phyloP scores from a whole-genome alignment of 495 filamentous ascomycete species.

The Mytilinidion resinicola region DNA sequence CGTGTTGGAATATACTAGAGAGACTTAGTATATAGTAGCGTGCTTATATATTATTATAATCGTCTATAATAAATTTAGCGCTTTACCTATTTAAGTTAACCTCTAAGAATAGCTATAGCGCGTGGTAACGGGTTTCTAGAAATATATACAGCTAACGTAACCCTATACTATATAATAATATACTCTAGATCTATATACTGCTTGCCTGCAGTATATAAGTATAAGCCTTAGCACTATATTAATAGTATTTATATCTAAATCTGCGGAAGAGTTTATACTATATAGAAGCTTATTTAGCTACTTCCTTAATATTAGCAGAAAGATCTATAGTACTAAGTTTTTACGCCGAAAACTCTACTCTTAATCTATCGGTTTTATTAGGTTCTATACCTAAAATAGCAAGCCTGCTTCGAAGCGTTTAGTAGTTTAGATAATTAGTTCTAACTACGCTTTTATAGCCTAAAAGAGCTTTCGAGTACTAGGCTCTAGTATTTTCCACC shows the following conservation, averaged over 20 bases:
- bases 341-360: conserved; percentile 5
- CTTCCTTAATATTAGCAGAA: not conserved
- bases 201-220: not conserved
- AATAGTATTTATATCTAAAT: not conserved
- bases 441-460: conserved; percentile 7
- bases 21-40: not conserved
- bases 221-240: not conserved
- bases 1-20: not conserved
- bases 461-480: conserved; percentile 9
- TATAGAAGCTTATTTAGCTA: not conserved
- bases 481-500: conserved; percentile 8
- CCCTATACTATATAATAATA: not conserved
- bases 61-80: not conserved
- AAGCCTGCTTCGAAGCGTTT: conserved; percentile 6
- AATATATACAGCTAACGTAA: not conserved
- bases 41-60: not conserved
- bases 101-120: not conserved
- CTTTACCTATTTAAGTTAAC: not conserved
- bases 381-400: conserved; percentile 4
- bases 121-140: not conserved
- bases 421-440: conserved; percentile 4
- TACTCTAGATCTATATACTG: not conserved
- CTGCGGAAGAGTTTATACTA: not conserved
- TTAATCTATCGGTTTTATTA: conserved; percentile 6
- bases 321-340: not conserved